Percentiles rank a stretch among this genome's conserved stretches.
Evolutionary conservation across 352 stramenopile genomes (phyloP).

Genomic region (Globisporangium solare): DNA sequence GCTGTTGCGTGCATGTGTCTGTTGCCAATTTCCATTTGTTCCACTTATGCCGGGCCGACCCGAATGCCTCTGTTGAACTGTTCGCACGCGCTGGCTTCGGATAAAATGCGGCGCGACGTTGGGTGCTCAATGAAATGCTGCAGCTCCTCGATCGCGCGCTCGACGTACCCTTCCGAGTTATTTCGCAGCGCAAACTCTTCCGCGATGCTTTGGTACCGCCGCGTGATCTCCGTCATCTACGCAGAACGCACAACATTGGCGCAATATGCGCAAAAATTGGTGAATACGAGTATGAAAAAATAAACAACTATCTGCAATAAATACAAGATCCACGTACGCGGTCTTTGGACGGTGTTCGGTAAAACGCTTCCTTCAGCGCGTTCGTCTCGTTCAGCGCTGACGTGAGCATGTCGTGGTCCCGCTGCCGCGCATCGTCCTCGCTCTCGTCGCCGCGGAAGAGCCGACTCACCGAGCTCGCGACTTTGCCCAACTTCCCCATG

Average conservation of each 20-base stretch:
- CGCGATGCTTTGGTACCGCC: constrained; percentile 64
- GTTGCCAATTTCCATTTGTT: not conserved
- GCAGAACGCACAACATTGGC: constrained; percentile 2
- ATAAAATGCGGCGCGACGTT: constrained; percentile 54
- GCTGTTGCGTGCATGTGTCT: no score
- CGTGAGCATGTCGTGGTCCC: constrained; percentile 31
- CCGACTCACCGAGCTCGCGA: constrained; percentile 49
- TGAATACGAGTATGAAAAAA: not conserved
- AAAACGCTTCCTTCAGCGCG: constrained; percentile 55
- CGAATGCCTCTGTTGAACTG: constrained; percentile 66
- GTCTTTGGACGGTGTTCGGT: constrained; percentile 60
- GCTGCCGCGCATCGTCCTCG: constrained; percentile 23
- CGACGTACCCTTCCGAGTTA: constrained; percentile 58
- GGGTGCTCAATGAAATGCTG: constrained; percentile 76
- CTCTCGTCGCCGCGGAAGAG: constrained; percentile 67
- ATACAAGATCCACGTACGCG: constrained; percentile 27
- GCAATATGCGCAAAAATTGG: not conserved
- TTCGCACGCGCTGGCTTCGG: constrained; percentile 55
- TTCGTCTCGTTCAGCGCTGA: constrained; percentile 50
- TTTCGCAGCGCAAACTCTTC: constrained; percentile 62
- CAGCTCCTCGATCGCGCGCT: constrained; percentile 68
- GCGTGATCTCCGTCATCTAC: constrained; percentile 75
- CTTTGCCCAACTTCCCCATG: constrained; percentile 64
- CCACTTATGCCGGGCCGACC: constrained; percentile 39
- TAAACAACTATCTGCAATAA: not conserved